phyloP scores from a whole-genome alignment of 345 rosid genomes.

The Eutrema japonicum region DNA sequence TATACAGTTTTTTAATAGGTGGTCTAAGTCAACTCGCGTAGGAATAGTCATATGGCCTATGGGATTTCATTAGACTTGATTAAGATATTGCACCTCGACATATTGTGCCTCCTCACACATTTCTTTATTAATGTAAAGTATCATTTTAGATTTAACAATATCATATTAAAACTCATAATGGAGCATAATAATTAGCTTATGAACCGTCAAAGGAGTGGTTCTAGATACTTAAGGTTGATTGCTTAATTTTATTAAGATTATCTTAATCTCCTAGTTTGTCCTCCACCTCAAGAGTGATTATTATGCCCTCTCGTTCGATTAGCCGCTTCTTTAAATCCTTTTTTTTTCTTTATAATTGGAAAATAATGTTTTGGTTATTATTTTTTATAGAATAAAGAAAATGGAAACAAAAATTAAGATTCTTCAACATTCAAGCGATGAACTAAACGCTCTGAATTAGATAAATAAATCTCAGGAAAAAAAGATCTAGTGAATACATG shows the following conservation, averaged over 20 bases:
- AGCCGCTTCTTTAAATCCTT: conserved; percentile 31
- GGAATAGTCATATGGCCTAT: conserved; percentile 23
- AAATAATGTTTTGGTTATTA: not conserved
- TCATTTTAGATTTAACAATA: conserved; percentile 14
- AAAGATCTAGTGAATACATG: not conserved
- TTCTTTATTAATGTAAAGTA: conserved; percentile 25
- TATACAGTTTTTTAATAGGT: not conserved
- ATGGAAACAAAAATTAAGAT: not conserved
- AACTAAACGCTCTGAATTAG: not conserved
- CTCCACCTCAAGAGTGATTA: conserved; percentile 25
- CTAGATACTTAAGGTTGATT: conserved; percentile 35
- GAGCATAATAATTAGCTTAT: conserved; percentile 43
- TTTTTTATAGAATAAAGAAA: not conserved
- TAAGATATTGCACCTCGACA: conserved; percentile 29
- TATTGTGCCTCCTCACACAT: conserved; percentile 36
- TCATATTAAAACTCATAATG: conserved; percentile 37
- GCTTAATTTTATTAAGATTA: conserved; percentile 31
- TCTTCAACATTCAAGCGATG: not conserved
- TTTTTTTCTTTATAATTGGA: not conserved
- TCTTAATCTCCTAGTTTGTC: conserved; percentile 33
- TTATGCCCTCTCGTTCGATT: conserved; percentile 22
- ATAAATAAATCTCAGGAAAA: not conserved
- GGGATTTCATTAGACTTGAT: conserved; percentile 22
- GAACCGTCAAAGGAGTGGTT: conserved; percentile 47
- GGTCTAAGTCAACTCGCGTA: conserved; percentile 32